A percentile compares a stretch with the other conserved stretches of the same genome.
These are phyloP conservation scores for Hanseniaspora occidentalis DNA, from an alignment of 805 yeast genomes.

Conservation along the genomic window DNA sequence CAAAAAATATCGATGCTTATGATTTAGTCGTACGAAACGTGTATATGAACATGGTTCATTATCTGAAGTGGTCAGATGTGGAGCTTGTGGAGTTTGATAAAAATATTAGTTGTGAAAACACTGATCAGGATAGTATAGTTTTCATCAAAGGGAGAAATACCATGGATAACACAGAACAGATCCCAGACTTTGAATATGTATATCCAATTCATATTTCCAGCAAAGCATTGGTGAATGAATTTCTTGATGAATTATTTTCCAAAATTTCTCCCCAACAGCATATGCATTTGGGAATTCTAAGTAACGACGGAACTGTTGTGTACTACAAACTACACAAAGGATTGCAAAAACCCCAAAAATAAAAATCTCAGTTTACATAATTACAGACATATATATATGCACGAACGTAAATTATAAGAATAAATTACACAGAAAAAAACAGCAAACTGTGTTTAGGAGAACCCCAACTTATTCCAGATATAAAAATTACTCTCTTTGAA, in stretches of 20 bases:
- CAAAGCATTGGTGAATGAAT: slow-evolving; percentile 9
- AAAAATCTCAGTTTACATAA: no score
- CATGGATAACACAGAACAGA: not conserved
- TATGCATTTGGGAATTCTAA: slow-evolving; percentile 42
- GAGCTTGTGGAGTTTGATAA: not conserved
- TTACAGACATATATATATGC: no score
- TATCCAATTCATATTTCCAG: slow-evolving; percentile 21
- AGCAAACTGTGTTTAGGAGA: not conserved
- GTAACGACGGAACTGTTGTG: slow-evolving; percentile 59
- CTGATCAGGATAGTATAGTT: not conserved
- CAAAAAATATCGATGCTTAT: not conserved
- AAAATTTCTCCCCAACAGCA: slow-evolving; percentile 21
- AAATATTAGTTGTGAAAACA: not conserved
- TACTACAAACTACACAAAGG: slow-evolving; percentile 60
- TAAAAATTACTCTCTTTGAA: slow-evolving; percentile 1
- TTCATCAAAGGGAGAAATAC: not conserved
- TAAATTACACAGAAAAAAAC: no score
- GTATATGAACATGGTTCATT: not conserved
- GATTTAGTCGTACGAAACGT: not conserved
- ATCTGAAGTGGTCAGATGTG: not conserved
- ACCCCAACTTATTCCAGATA: not conserved
- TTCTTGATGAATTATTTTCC: not conserved
- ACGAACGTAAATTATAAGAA: no score
- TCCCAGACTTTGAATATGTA: slow-evolving; percentile 13
- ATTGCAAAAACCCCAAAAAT: slow-evolving; percentile 37